Conservation (phyloP, 1,284 basidiomycete species). For the Pisolithus thermaeus region DNA sequence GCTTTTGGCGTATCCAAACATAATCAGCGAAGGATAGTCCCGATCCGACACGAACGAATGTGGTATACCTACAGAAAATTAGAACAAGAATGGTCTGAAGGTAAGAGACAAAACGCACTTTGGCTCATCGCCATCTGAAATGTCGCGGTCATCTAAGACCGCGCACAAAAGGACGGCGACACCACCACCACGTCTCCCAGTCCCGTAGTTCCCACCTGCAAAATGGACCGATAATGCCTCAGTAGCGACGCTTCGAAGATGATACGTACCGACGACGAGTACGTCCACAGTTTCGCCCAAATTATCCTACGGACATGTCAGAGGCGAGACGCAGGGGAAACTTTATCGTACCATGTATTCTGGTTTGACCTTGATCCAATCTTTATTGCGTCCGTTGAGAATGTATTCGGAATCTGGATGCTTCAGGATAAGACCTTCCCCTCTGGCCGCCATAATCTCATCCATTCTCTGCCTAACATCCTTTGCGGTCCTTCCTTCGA, state of each 20-base stretch:
- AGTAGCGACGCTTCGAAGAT: neutral
- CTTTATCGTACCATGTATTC: slow-evolving; percentile 74
- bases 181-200: slow-evolving; percentile 68
- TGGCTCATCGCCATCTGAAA: slow-evolving; percentile 53
- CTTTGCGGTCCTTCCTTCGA: slow-evolving; percentile 66
- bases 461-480: slow-evolving; percentile 80
- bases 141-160: slow-evolving; percentile 61
- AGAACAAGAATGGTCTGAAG: slow-evolving; percentile 1
- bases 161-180: slow-evolving; percentile 77
- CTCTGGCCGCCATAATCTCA: slow-evolving; percentile 72
- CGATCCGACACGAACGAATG: slow-evolving; percentile 82
- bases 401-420: slow-evolving; percentile 75
- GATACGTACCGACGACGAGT: slow-evolving; percentile 71
- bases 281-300: slow-evolving; percentile 88
- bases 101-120: slow-evolving; percentile 39
- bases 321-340: neutral
- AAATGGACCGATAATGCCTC: neutral
- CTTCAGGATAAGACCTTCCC: slow-evolving; percentile 91
- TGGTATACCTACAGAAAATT: slow-evolving; percentile 50
- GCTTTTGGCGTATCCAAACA: slow-evolving; percentile 69
- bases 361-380: slow-evolving; percentile 94
- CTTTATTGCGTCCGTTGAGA: slow-evolving; percentile 78
- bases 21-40: slow-evolving; percentile 84
- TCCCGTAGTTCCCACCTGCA: slow-evolving; percentile 69
- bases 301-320: slow-evolving; percentile 54